Conservation (phyloP, 495 filamentous ascomycete genomes). For the Neurospora sp. region DNA sequence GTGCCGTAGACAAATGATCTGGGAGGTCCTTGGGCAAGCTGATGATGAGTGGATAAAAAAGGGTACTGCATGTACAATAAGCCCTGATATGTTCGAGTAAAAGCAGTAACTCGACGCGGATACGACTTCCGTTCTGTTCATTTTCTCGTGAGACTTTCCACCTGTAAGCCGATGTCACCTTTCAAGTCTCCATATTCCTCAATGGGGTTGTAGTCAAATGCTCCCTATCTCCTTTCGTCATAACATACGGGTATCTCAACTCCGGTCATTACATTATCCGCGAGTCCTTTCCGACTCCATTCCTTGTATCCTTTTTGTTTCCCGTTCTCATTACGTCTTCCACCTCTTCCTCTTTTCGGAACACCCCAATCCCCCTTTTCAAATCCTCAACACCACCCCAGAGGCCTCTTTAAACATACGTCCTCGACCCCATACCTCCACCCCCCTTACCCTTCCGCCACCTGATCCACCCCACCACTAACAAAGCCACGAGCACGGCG, state of each 20-base stretch:
- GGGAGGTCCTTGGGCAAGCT: neutral
- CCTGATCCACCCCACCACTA: slow-evolving; percentile 11
- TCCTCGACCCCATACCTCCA: neutral
- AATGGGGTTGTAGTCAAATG: neutral
- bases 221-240: neutral
- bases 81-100: neutral
- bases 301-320: neutral
- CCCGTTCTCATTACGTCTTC: neutral
- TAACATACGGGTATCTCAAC: neutral
- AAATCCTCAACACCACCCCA: neutral
- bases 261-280: neutral
- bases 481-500: slow-evolving; percentile 14
- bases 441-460: slow-evolving; percentile 1
- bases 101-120: neutral
- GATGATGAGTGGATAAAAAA: neutral
- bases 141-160: neutral
- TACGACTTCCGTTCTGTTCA: neutral
- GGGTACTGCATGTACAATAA: neutral
- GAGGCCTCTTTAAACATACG: neutral
- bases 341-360: neutral
- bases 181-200: neutral
- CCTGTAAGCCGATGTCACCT: neutral
- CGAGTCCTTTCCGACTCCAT: neutral
- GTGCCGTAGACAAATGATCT: neutral
- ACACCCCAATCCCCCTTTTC: neutral